A percentile compares a stretch with the other conserved stretches of the same genome.
phyloP scores from a whole-genome alignment of 495 filamentous ascomycete genomes.

The Oidiodendron maius region DNA sequence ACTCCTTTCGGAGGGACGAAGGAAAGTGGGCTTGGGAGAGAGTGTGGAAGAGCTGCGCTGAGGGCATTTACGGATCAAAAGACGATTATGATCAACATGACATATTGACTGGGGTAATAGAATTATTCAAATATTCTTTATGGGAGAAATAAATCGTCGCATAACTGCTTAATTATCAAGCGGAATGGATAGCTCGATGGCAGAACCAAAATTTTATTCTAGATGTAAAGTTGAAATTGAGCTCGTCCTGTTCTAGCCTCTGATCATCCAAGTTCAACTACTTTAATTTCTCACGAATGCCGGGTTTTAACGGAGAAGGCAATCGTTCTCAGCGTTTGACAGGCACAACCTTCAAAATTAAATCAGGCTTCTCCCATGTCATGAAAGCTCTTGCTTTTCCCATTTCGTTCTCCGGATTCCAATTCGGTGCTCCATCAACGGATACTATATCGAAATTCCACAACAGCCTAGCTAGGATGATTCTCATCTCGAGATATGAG shows the following conservation, averaged over 20 bases:
- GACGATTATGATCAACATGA: slow-evolving; percentile 42
- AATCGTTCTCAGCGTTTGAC: slow-evolving; percentile 9
- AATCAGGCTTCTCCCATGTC: slow-evolving; percentile 11
- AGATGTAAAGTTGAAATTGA: too few species aligned
- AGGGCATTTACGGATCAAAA: slow-evolving; percentile 39
- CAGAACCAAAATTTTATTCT: too few species aligned
- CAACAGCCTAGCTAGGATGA: slow-evolving; percentile 45
- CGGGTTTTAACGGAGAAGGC: too few species aligned
- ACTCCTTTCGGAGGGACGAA: slow-evolving; percentile 48
- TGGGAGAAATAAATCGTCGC: too few species aligned
- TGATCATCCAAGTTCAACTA: too few species aligned
- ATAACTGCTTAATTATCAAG: too few species aligned
- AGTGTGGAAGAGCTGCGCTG: slow-evolving; percentile 36
- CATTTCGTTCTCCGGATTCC: slow-evolving; percentile 9
- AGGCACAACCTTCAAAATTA: slow-evolving; percentile 4
- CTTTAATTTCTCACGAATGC: too few species aligned
- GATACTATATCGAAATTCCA: slow-evolving; percentile 40
- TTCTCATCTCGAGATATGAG: slow-evolving; percentile 46
- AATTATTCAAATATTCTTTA: too few species aligned
- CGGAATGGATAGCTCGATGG: too few species aligned
- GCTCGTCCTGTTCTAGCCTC: too few species aligned
- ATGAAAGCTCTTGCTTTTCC: slow-evolving; percentile 4
- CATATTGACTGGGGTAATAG: too few species aligned
- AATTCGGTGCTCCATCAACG: slow-evolving; percentile 8
- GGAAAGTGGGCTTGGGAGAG: slow-evolving; percentile 42